These are phyloP conservation scores for Alternaria consortialis DNA, from an alignment of 2,329 filamentous ascomycete species.

Conservation along the genomic window DNA sequence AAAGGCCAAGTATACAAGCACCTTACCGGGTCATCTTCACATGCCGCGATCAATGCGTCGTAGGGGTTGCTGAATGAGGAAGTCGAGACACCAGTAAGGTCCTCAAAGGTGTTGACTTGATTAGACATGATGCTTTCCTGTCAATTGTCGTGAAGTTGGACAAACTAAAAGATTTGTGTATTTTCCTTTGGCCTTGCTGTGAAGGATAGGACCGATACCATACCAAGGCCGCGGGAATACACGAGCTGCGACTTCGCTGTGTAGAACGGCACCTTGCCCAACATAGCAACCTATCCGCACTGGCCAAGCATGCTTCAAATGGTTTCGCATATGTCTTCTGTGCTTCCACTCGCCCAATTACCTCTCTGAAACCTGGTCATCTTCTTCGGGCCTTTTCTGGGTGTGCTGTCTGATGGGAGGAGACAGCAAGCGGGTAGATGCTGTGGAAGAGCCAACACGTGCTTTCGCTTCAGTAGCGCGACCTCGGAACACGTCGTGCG, in stretches of 20 bases:
- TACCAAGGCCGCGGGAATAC: neutral
- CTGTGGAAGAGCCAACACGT: neutral
- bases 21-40: conserved; percentile 72
- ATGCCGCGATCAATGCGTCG: conserved; percentile 74
- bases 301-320: neutral
- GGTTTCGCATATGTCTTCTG: neutral
- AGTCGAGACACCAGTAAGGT: conserved; percentile 52
- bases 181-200: neutral
- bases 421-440: conserved; percentile 1
- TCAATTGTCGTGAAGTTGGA: neutral
- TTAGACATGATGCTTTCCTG: conserved; percentile 23
- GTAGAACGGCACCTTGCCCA: conserved; percentile 4
- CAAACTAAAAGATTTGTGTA: neutral
- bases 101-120: conserved; percentile 44
- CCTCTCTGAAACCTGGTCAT: too few relatives aligned
- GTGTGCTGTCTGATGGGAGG: neutral
- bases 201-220: neutral
- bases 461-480: conserved; percentile 8
- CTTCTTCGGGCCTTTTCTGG: neutral
- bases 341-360: neutral
- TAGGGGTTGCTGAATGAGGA: conserved; percentile 73
- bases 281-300: conserved; percentile 10
- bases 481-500: neutral
- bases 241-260: neutral
- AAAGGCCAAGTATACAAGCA: neutral